phyloP scores from a whole-genome alignment of 352 stramenopile species.

The Blastocystis sp. region DNA sequence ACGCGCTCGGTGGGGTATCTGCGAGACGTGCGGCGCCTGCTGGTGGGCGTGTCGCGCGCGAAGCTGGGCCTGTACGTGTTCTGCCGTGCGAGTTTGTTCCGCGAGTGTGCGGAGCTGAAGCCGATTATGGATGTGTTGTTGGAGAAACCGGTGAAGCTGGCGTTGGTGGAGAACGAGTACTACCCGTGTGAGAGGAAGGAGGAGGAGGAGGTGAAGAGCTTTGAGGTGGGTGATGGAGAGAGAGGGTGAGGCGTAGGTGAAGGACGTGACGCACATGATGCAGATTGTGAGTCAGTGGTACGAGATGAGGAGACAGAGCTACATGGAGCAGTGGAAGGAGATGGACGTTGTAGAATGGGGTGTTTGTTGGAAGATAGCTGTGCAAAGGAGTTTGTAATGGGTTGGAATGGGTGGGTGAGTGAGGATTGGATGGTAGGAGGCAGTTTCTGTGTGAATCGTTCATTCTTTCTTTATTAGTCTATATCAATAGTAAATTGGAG shows the following conservation, averaged over 20 bases:
- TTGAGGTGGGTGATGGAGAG: neutral
- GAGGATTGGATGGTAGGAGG: no score
- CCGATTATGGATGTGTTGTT: constrained; percentile 74
- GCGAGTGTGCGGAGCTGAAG: constrained; percentile 77
- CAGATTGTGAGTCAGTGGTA: constrained; percentile 6
- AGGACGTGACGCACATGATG: constrained; percentile 7
- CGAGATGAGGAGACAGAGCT: neutral
- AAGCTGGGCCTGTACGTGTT: constrained; percentile 89
- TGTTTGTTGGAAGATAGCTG: no score
- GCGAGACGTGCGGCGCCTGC: constrained; percentile 84
- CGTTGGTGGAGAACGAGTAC: constrained; percentile 76
- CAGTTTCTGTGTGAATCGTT: no score
- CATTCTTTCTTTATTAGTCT: no score
- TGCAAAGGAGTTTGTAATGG: no score
- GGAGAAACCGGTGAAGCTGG: constrained; percentile 72
- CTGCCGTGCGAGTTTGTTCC: constrained; percentile 78
- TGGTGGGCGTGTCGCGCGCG: constrained; percentile 85
- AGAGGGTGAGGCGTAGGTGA: constrained; percentile 7
- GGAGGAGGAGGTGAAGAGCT: neutral
- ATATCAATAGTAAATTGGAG: no score
- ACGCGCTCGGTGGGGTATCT: constrained; percentile 85
- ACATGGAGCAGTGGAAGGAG: neutral
- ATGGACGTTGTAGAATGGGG: neutral
- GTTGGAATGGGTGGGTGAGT: no score
- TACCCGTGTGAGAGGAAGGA: neutral